These are phyloP conservation scores for Papiliotrema nemorosa DNA, from an alignment of 1,284 basidiomycete species.

Conservation along the genomic window DNA sequence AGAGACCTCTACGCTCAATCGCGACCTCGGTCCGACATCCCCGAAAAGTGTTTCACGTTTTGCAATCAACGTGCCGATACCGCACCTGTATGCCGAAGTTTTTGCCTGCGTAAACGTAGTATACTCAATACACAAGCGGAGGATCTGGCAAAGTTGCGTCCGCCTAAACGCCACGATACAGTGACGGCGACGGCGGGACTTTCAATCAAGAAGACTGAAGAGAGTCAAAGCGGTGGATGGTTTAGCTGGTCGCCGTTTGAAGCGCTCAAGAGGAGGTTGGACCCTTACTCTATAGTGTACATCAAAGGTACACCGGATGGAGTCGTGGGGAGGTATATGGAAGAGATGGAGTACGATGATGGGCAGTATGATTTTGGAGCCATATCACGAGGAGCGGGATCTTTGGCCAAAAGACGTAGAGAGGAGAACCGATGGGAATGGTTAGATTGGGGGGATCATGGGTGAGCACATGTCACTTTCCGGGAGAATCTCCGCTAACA, in stretches of 20 bases:
- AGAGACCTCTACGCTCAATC: not conserved
- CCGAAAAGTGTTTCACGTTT: slow-evolving; percentile 42
- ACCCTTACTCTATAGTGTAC: slow-evolving; percentile 40
- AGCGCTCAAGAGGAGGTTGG: slow-evolving; percentile 16
- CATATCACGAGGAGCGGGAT: slow-evolving; percentile 20
- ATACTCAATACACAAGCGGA: slow-evolving; percentile 19
- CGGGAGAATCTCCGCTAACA: not conserved
- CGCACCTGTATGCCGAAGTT: slow-evolving; percentile 37
- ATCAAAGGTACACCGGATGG: slow-evolving; percentile 40
- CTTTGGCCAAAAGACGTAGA: slow-evolving; percentile 14
- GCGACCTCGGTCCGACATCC: slow-evolving; percentile 9
- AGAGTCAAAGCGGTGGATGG: not conserved
- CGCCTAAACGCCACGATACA: slow-evolving; percentile 2
- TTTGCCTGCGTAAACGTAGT: slow-evolving; percentile 33
- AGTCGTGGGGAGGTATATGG: slow-evolving; percentile 44
- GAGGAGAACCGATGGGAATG: slow-evolving; percentile 21
- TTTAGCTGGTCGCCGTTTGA: slow-evolving; percentile 23
- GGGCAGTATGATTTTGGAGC: slow-evolving; percentile 39
- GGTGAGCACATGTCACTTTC: slow-evolving; percentile 23
- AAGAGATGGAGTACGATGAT: slow-evolving; percentile 44
- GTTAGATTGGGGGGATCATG: slow-evolving; percentile 40
- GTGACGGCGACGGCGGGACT: not conserved
- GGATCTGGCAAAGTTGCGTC: slow-evolving; percentile 26
- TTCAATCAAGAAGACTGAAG: not conserved
- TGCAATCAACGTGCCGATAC: slow-evolving; percentile 33